Evolutionary conservation across 2,329 filamentous ascomycete species (phyloP).

Genomic region (Fusarium pseudocircinatum): DNA sequence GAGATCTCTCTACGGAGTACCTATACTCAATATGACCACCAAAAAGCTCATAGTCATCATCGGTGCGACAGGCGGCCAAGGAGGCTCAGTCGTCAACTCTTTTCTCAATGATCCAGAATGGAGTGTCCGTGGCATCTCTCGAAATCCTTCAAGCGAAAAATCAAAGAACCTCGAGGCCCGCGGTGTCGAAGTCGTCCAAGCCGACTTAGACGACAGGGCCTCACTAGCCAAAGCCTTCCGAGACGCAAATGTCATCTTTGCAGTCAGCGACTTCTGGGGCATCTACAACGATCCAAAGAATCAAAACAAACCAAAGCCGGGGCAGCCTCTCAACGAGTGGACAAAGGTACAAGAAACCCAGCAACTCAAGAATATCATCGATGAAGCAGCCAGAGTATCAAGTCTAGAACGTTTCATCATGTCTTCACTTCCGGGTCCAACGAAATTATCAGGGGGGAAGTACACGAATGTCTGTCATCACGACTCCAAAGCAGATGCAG

Average conservation of each 20-base stretch:
- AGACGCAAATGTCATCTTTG: not conserved
- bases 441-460: not conserved
- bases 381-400: not conserved
- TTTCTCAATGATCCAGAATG: slow-evolving; percentile 2
- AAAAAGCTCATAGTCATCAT: slow-evolving; percentile 1
- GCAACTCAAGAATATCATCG: slow-evolving; percentile 1
- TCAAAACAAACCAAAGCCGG: not conserved
- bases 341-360: not conserved
- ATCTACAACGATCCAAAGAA: not conserved
- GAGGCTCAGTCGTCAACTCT: not conserved
- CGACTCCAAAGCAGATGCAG: slow-evolving; percentile 6
- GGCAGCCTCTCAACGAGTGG: not conserved
- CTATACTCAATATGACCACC: not conserved
- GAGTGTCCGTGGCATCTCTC: slow-evolving; percentile 7
- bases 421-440: not conserved
- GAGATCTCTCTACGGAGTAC: not conserved
- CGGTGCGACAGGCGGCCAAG: slow-evolving; percentile 7
- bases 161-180: not conserved
- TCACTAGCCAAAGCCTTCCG: slow-evolving; percentile 3
- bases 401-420: not conserved
- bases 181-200: slow-evolving; percentile 3
- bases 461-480: not conserved
- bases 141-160: slow-evolving; percentile 1
- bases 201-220: not conserved
- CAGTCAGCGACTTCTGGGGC: slow-evolving; percentile 2